These are phyloP conservation scores for Colletotrichum sp. DNA, from an alignment of 2,329 filamentous ascomycete species.

Conservation along the genomic window DNA sequence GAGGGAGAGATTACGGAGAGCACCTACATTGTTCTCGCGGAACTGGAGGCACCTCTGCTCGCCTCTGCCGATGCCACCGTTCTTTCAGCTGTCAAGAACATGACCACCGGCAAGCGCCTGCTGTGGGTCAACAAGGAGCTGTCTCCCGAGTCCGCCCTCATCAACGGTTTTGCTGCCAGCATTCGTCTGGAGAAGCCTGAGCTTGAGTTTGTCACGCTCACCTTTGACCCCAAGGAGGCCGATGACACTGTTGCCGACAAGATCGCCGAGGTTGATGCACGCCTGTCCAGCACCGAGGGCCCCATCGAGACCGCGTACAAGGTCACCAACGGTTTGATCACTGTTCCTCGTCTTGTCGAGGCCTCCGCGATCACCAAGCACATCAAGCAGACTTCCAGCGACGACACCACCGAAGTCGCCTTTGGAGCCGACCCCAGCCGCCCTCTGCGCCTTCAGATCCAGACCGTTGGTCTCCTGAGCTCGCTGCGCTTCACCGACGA, in stretches of 20 bases:
- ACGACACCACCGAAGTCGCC: slow-evolving; percentile 9
- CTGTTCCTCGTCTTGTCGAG: slow-evolving; percentile 23
- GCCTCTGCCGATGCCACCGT: neutral
- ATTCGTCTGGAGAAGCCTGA: neutral
- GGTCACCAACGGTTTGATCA: neutral
- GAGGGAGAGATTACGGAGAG: neutral
- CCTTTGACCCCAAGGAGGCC: neutral
- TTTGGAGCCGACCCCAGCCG: slow-evolving; percentile 1
- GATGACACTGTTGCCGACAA: neutral
- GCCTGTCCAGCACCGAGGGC: neutral
- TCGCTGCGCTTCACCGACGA: slow-evolving; percentile 28
- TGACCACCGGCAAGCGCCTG: neutral
- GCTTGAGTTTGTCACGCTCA: neutral
- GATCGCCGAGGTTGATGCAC: neutral
- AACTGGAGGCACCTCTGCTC: neutral
- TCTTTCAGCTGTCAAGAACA: neutral
- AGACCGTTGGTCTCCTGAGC: slow-evolving; percentile 26
- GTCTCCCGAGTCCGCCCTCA: neutral
- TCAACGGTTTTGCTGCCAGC: slow-evolving; percentile 6
- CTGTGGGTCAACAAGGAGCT: slow-evolving; percentile 1
- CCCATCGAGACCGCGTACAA: neutral
- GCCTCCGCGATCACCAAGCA: slow-evolving; percentile 3
- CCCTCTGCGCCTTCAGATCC: slow-evolving; percentile 23
- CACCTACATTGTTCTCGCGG: neutral
- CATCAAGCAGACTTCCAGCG: neutral